These are phyloP conservation scores for Blastobotrys parvus DNA, from an alignment of 805 yeast species.

Conservation along the genomic window DNA sequence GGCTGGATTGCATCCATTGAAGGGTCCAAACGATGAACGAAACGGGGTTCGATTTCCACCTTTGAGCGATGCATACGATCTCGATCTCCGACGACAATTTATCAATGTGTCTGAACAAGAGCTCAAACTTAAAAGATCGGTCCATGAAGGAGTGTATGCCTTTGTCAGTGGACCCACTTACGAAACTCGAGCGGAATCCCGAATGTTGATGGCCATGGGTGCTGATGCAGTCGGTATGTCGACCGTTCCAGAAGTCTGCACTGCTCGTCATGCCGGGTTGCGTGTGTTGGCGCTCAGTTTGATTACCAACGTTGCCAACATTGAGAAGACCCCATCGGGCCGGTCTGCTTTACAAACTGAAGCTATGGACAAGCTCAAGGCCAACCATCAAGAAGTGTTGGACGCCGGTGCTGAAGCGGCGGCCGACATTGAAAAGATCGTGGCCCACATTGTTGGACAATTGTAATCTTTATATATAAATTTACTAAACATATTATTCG, in stretches of 20 bases:
- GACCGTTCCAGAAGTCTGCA: constrained; percentile 91
- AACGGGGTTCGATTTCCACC: constrained; percentile 87
- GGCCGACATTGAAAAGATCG: constrained; percentile 62
- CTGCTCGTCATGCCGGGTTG: constrained; percentile 84
- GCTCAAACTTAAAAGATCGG: constrained; percentile 42
- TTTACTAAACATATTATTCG: constrained; percentile 37
- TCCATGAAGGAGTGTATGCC: constrained; percentile 82
- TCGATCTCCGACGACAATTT: constrained; percentile 55
- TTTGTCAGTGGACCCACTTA: constrained; percentile 91
- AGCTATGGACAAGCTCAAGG: constrained; percentile 49
- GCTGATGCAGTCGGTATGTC: constrained; percentile 98
- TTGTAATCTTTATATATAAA: constrained; percentile 4
- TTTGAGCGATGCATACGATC: constrained; percentile 81
- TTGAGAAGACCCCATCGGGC: constrained; percentile 36
- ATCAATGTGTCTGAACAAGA: constrained; percentile 41
- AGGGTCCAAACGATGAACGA: constrained; percentile 74
- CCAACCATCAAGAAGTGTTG: constrained; percentile 86
- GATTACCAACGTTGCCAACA: constrained; percentile 77
- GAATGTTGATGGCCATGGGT: constrained; percentile 61
- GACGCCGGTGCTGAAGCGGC: constrained; percentile 78
- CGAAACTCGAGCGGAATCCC: constrained; percentile 87
- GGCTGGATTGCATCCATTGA: constrained; percentile 77
- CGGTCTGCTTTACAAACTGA: constrained; percentile 16
- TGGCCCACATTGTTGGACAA: constrained; percentile 26
- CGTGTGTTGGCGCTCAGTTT: constrained; percentile 76